phyloP scores from a whole-genome alignment of 306 rosid genomes.

The Cicer arietinum region DNA sequence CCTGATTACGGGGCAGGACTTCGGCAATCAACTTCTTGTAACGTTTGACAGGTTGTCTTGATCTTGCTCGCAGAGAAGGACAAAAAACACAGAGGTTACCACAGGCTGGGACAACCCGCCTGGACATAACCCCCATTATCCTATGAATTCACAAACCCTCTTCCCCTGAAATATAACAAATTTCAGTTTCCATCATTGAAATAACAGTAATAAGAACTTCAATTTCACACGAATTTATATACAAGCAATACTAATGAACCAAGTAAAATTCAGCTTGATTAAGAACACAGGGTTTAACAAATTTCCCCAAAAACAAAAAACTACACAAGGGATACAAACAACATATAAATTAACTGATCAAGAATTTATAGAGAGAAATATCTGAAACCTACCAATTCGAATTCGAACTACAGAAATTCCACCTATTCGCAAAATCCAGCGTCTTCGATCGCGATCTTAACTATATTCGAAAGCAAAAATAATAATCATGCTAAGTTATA shows the following conservation, averaged over 20 bases:
- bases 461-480: conserved; percentile 29
- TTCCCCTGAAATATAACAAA: conserved; percentile 45
- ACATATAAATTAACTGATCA: conserved; percentile 8
- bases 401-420: conserved; percentile 18
- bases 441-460: conserved; percentile 58
- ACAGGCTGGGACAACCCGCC: conserved; percentile 98
- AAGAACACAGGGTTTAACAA: conserved; percentile 29
- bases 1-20: conserved; percentile 88
- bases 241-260: conserved; percentile 21
- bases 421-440: conserved; percentile 30
- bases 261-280: conserved; percentile 43
- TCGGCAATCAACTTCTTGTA: conserved; percentile 88
- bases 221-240: conserved; percentile 32
- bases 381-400: conserved; percentile 42
- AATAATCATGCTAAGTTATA: background rate
- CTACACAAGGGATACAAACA: conserved; percentile 9
- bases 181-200: conserved; percentile 35
- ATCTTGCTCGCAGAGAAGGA: conserved; percentile 95
- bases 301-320: conserved; percentile 32
- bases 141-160: conserved; percentile 48
- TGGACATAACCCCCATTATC: conserved; percentile 98
- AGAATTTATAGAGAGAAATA: conserved; percentile 17
- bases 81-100: conserved; percentile 96
- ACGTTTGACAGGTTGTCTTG: conserved; percentile 96
- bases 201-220: conserved; percentile 25